Conservation (phyloP, 805 yeast species). For the Wickerhamomyces tratensis region DNA sequence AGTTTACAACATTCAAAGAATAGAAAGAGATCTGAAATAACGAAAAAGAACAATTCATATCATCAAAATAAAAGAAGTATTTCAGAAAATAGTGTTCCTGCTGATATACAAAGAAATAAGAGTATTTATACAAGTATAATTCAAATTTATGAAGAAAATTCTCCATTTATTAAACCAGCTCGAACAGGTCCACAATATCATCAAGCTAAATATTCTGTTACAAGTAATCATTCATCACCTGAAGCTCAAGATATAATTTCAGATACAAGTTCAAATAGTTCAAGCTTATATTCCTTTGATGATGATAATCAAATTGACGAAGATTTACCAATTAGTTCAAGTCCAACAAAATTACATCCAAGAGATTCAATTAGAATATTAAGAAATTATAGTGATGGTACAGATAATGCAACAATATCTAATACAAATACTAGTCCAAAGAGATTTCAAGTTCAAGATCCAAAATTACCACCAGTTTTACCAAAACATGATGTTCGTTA, state of each 20-base stretch:
- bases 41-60: too few species aligned
- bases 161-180: not conserved
- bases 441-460: not conserved
- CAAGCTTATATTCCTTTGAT: not conserved
- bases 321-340: not conserved
- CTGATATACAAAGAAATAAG: not conserved
- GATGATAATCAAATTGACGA: not conserved
- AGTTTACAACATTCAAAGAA: too few species aligned
- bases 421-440: too few species aligned
- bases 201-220: not conserved
- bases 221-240: not conserved
- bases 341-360: not conserved
- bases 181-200: not conserved
- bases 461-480: not conserved
- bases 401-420: not conserved
- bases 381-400: not conserved
- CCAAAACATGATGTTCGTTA: not conserved
- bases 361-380: slow-evolving; percentile 1
- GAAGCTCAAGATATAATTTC: not conserved
- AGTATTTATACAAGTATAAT: not conserved
- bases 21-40: too few species aligned
- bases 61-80: too few species aligned
- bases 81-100: too few species aligned
- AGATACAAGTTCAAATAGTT: not conserved
- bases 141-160: slow-evolving; percentile 1